phyloP scores from a whole-genome alignment of 768 basidiomycete genomes.

The Boletus tomentosulus region DNA sequence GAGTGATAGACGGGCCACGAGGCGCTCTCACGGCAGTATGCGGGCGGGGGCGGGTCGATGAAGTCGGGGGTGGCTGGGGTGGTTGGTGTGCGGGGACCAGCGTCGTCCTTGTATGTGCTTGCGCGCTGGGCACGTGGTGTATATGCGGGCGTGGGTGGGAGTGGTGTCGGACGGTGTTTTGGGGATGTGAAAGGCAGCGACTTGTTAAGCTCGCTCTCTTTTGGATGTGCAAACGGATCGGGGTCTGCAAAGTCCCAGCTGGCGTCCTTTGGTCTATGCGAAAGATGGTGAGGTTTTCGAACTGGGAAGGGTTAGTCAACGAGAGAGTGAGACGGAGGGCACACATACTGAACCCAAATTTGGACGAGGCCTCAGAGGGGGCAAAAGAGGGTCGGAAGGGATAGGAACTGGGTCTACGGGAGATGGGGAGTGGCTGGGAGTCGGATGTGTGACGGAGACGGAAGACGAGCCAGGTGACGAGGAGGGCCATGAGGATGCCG shows the following conservation, averaged over 20 bases:
- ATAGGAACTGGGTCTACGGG: constrained; percentile 9
- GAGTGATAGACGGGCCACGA: background rate
- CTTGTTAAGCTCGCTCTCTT: constrained; percentile 2
- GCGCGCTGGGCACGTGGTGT: constrained; percentile 9
- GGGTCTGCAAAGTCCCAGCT: constrained; percentile 33
- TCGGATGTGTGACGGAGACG: constrained; percentile 19
- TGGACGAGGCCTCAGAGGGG: constrained; percentile 25
- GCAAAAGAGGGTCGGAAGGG: constrained; percentile 20
- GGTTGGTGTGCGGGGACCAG: constrained; percentile 12
- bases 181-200: background rate
- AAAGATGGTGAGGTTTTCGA: constrained; percentile 25
- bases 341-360: constrained; percentile 28
- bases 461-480: constrained; percentile 24
- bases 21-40: constrained; percentile 16
- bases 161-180: constrained; percentile 17
- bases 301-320: constrained; percentile 1
- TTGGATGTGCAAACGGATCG: constrained; percentile 13
- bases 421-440: background rate
- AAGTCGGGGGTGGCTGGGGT: constrained; percentile 9
- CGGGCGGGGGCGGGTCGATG: constrained; percentile 28
- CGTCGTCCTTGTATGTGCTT: constrained; percentile 19
- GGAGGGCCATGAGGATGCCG: constrained; percentile 20
- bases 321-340: too few relatives aligned
- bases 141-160: constrained; percentile 1
- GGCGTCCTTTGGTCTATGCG: constrained; percentile 12